These are phyloP conservation scores for Ilyonectria mors-panacis DNA, from an alignment of 2,329 filamentous ascomycete genomes.

Conservation along the genomic window DNA sequence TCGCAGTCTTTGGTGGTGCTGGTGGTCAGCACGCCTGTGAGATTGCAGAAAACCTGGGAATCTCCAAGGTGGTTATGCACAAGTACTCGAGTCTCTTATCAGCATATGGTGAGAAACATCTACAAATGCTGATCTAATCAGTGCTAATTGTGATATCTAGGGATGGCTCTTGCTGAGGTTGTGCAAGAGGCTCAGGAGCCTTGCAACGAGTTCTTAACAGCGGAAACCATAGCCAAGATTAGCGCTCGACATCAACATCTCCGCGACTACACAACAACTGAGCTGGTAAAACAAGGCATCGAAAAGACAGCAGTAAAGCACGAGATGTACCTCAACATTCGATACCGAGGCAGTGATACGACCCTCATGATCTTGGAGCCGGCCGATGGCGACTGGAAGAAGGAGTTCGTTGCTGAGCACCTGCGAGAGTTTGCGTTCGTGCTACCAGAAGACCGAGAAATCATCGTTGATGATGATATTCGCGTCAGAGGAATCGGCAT, in stretches of 20 bases:
- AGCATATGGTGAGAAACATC: constrained; percentile 52
- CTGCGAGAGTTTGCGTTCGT: constrained; percentile 57
- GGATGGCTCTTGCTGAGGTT: constrained; percentile 57
- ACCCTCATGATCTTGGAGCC: constrained; percentile 60
- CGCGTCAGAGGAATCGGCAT: constrained; percentile 56
- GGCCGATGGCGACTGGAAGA: constrained; percentile 50
- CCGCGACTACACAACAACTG: constrained; percentile 38
- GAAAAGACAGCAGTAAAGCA: constrained; percentile 55
- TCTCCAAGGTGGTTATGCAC: constrained; percentile 58
- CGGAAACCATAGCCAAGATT: constrained; percentile 31
- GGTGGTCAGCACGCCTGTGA: constrained; percentile 73
- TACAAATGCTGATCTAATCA: neutral
- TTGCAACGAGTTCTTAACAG: constrained; percentile 40
- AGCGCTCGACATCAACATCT: constrained; percentile 49
- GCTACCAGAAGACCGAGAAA: constrained; percentile 49
- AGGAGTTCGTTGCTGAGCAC: constrained; percentile 52
- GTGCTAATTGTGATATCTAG: neutral
- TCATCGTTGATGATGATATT: constrained; percentile 59
- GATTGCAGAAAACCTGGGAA: constrained; percentile 57
- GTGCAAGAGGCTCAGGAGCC: constrained; percentile 56
- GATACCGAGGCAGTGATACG: constrained; percentile 60
- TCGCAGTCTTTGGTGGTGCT: constrained; percentile 73
- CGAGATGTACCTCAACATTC: constrained; percentile 60
- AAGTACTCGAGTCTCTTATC: constrained; percentile 58
- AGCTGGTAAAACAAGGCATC: constrained; percentile 59